Evolutionary conservation across 805 yeast genomes (phyloP).

Genomic region (Nakazawaea molendinolei): DNA sequence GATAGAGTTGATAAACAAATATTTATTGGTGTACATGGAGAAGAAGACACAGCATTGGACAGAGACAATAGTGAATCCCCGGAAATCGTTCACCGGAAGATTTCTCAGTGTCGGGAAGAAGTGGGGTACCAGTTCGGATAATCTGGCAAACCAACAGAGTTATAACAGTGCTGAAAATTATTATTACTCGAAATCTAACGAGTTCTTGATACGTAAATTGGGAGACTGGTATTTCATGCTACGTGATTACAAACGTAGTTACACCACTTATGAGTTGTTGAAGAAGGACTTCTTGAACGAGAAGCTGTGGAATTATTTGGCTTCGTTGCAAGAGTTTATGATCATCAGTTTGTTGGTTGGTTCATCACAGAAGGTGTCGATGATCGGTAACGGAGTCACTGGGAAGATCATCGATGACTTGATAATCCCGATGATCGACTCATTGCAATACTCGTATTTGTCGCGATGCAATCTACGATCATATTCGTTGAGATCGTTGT

Average conservation of each 20-base stretch:
- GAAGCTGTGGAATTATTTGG: slow-evolving; percentile 74
- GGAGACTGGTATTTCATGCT: slow-evolving; percentile 93
- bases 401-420: slow-evolving; percentile 45
- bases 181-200: slow-evolving; percentile 59
- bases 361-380: slow-evolving; percentile 30
- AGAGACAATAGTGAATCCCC: slow-evolving; percentile 70
- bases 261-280: slow-evolving; percentile 73
- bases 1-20: slow-evolving; percentile 40
- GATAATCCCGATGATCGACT: slow-evolving; percentile 58
- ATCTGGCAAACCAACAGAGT: slow-evolving; percentile 22
- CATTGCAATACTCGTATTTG: slow-evolving; percentile 65
- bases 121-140: slow-evolving; percentile 33
- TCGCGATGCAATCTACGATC: slow-evolving; percentile 66
- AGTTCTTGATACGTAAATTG: slow-evolving; percentile 68
- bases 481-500: slow-evolving; percentile 61
- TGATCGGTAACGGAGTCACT: slow-evolving; percentile 33
- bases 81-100: slow-evolving; percentile 69
- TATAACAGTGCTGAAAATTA: slow-evolving; percentile 49
- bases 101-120: slow-evolving; percentile 61
- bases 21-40: slow-evolving; percentile 80
- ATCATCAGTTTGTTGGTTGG: slow-evolving; percentile 66
- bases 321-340: slow-evolving; percentile 86
- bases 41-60: slow-evolving; percentile 77
- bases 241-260: slow-evolving; percentile 82
- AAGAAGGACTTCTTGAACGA: slow-evolving; percentile 72